Base-by-base conservation (phyloP, 768 basidiomycete species). In the Leccinum longicurvipes region DNA sequence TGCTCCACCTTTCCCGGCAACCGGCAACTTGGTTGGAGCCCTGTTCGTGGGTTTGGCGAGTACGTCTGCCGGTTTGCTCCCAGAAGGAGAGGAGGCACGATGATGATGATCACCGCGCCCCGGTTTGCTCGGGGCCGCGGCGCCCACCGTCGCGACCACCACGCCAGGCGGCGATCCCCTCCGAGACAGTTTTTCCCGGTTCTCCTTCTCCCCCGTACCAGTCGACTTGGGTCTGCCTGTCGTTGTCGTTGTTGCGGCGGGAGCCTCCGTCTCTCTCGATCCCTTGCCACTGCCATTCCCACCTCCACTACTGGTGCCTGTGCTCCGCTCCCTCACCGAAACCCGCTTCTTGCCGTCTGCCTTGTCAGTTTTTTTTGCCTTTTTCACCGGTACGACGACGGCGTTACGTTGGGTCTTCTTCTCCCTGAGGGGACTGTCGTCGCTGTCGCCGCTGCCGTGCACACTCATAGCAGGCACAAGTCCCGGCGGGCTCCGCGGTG, bases 371-470 rank as follows among this genome's bases (percentile, higher is more conserved):
- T 32, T 58, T 42, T 32, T 60, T 32, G 59, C 47, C 49, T 34
- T 59, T 48, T 59, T 60, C 36, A 23, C 47, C 7, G 50, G 41
- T 14, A 23, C 45, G 24, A 32, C 63, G 23, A 24, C 44, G 11
- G 15, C 62, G 42, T 79, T 76, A n/a, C 70, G 62, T 53, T 67
- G 67, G 4, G 73, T 61, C 60, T 73, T 79, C 68, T 76, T 82
- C 56, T 84, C 82, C 55, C 79, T 74, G 45, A 83, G 65, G 0
- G 84, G 83, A n/a, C 75, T 79, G 34, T 82, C 81, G 4, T 80
- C 72, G 47, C 82, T 81, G 4, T 80, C 71, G 60, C 82, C 79
- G 29, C 76, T 77, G 63, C 59, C 19, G 45, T 52, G 56, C 14
- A 46, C 27, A 57, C 15, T 61, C 45, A 53, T n/a, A 10, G 19